Conservation (phyloP, 73 alveolate genomes). For the Symbiodinium pilosum region DNA sequence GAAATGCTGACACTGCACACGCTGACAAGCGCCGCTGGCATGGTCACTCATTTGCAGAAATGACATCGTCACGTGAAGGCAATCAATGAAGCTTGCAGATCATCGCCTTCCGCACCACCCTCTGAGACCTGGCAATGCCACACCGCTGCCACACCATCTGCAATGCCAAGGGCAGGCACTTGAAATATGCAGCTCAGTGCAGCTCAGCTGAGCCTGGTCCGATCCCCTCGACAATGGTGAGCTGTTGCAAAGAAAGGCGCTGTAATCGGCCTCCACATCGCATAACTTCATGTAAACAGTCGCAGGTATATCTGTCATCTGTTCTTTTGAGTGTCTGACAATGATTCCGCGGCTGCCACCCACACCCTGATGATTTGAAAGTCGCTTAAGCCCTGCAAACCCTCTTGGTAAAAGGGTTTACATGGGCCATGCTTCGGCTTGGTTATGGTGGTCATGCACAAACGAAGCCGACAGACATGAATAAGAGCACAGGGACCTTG, state of each 20-base stretch:
- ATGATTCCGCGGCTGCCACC: constrained; percentile 21
- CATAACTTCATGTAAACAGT: no score
- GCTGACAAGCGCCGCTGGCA: no score
- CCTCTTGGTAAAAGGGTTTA: not conserved
- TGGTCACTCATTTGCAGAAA: no score
- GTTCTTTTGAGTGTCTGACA: not conserved
- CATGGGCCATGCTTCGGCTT: not conserved
- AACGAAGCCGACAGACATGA: not conserved
- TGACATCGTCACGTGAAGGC: not conserved
- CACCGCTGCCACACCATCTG: not conserved
- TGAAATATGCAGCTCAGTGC: no score
- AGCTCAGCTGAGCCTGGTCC: no score
- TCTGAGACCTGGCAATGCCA: constrained; percentile 2
- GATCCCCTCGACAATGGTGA: constrained; percentile 69
- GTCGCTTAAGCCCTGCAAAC: not conserved
- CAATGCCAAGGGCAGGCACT: no score
- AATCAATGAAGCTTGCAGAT: not conserved
- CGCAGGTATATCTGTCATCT: not conserved
- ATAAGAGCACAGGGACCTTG: no score
- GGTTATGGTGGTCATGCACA: no score
- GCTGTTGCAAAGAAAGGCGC: constrained; percentile 73
- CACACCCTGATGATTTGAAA: not conserved
- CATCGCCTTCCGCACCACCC: constrained; percentile 60
- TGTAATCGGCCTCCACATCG: constrained; percentile 75
- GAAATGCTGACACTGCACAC: no score